Percentiles rank a stretch among this genome's conserved stretches.
These are phyloP conservation scores for Fistulinella staudtii DNA, from an alignment of 1,284 basidiomycete species.

Conservation along the genomic window DNA sequence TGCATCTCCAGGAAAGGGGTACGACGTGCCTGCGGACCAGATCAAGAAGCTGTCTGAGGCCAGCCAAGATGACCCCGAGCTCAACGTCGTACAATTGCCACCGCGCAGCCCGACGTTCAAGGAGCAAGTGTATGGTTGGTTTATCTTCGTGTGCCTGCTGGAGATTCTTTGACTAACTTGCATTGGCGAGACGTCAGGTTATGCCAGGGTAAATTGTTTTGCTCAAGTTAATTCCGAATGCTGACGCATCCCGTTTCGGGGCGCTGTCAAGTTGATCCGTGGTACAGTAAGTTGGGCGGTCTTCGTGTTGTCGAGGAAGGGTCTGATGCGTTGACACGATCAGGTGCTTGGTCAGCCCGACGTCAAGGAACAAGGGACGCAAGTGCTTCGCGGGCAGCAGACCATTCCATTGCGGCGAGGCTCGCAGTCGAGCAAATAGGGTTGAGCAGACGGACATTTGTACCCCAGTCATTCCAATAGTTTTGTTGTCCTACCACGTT, in stretches of 20 bases:
- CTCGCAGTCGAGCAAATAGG: constrained; percentile 22
- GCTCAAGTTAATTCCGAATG: constrained; percentile 1
- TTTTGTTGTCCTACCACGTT: too few species aligned
- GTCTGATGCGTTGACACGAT: not conserved
- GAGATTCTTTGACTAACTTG: not conserved
- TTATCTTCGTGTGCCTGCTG: not conserved
- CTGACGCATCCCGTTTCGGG: constrained; percentile 3
- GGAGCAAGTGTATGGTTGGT: constrained; percentile 45
- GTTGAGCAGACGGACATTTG: too few species aligned
- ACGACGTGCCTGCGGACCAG: constrained; percentile 29
- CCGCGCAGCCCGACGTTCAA: constrained; percentile 40
- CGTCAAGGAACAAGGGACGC: constrained; percentile 46
- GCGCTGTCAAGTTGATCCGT: constrained; percentile 36
- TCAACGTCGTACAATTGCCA: constrained; percentile 25
- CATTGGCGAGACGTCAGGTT: constrained; percentile 27
- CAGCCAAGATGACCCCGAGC: constrained; percentile 24
- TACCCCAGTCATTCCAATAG: not conserved
- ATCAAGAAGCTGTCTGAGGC: constrained; percentile 27
- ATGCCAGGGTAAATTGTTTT: constrained; percentile 26
- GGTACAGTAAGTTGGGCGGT: constrained; percentile 38
- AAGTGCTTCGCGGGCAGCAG: constrained; percentile 44
- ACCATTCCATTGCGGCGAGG: constrained; percentile 24
- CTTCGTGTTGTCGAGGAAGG: constrained; percentile 3
- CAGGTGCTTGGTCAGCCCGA: constrained; percentile 29
- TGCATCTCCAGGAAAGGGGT: constrained; percentile 32